A percentile compares a stretch with the other conserved stretches of the same genome.
These are phyloP conservation scores for Fraxinus latifolia DNA, from an alignment of 305 asterid species.

Conservation along the genomic window DNA sequence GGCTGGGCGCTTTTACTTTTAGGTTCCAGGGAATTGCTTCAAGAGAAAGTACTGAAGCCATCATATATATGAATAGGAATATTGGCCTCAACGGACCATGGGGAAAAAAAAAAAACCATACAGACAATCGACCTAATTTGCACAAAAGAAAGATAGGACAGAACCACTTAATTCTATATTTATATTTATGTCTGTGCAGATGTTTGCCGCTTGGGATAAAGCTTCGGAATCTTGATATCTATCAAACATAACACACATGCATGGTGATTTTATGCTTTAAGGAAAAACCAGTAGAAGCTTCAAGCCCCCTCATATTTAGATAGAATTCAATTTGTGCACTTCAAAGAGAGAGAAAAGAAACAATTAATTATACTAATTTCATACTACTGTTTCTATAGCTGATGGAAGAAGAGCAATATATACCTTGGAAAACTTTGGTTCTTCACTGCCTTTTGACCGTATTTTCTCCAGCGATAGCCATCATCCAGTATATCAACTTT, in stretches of 20 bases:
- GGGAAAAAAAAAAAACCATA: no score
- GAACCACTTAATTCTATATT: no score
- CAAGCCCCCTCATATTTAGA: neutral
- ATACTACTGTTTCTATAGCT: neutral
- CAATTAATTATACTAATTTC: neutral
- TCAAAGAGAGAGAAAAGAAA: neutral
- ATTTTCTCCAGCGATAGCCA: constrained; percentile 53
- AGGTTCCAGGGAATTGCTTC: no score
- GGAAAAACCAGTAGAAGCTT: neutral
- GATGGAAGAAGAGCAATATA: neutral
- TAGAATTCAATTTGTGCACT: neutral
- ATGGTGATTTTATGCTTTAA: neutral
- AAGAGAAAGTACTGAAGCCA: no score
- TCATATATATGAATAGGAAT: no score
- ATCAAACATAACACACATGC: no score
- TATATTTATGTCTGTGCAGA: no score
- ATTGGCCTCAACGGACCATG: no score
- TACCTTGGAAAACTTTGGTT: constrained; percentile 46
- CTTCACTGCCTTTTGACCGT: constrained; percentile 50
- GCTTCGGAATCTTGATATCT: no score
- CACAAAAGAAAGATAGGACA: neutral
- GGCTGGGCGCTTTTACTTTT: no score
- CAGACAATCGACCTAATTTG: neutral
- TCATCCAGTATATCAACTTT: constrained; percentile 51
- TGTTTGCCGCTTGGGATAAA: no score